phyloP scores from a whole-genome alignment of 805 yeast genomes.

The Suhomyces xylopsoci region DNA sequence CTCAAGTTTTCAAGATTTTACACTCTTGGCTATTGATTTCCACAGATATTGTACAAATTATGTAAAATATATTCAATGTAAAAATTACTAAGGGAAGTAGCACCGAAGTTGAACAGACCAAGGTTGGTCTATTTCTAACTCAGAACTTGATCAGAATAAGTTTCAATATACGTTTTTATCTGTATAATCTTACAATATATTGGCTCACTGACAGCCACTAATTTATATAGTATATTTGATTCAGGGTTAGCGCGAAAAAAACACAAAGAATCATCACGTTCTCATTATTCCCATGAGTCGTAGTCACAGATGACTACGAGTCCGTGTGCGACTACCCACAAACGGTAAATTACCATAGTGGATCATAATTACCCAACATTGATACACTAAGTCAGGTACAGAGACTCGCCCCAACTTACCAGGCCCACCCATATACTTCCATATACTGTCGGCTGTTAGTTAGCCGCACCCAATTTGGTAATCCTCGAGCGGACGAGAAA shows the following conservation, averaged over 20 bases:
- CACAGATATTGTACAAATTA: neutral
- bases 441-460: neutral
- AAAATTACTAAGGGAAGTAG: neutral
- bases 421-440: neutral
- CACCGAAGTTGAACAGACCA: neutral
- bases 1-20: too few relatives aligned
- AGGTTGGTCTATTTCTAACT: too few relatives aligned
- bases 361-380: neutral
- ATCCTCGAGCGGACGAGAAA: conserved; percentile 1
- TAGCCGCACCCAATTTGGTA: neutral
- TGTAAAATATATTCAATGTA: too few relatives aligned
- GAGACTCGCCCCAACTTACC: neutral
- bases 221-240: neutral
- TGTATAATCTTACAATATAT: neutral
- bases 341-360: neutral
- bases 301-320: neutral
- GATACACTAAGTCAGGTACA: neutral
- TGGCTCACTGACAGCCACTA: neutral
- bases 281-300: neutral
- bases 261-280: neutral
- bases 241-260: neutral
- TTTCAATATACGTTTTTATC: too few relatives aligned
- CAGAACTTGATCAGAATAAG: neutral
- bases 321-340: neutral
- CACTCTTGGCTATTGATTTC: too few relatives aligned